Evolutionary conservation across 139 green algal genomes (phyloP).

Genomic region (Microglena sp.): DNA sequence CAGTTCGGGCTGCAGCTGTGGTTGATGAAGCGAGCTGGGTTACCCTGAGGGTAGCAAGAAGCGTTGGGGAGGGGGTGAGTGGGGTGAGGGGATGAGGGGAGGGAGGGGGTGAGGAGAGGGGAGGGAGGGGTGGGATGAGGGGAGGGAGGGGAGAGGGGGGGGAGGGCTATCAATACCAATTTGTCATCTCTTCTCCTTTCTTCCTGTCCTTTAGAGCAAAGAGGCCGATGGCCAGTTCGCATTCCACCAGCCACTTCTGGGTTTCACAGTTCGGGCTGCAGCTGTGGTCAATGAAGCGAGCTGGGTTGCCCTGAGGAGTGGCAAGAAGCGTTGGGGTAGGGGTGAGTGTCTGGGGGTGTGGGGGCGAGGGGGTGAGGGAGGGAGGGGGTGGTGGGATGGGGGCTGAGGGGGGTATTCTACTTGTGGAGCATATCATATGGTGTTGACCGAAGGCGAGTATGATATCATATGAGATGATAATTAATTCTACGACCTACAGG

Average conservation of each 20-base stretch:
- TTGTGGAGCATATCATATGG: too few species aligned
- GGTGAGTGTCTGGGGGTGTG: too few species aligned
- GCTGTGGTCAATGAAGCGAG: slow-evolving; percentile 96
- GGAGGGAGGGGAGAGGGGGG: not conserved
- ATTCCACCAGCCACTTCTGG: slow-evolving; percentile 94
- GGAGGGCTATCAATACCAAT: not conserved
- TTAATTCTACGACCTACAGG: too few species aligned
- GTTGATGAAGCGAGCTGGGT: slow-evolving; percentile 94
- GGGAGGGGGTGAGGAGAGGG: too few species aligned
- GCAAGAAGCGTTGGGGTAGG: not conserved
- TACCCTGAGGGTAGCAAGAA: slow-evolving; percentile 56
- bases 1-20: slow-evolving; percentile 97
- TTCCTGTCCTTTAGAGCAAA: slow-evolving; percentile 69
- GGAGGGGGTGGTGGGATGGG: too few species aligned
- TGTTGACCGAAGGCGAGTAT: too few species aligned
- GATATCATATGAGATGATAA: too few species aligned
- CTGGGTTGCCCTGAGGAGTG: slow-evolving; percentile 71
- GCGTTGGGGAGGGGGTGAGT: not conserved
- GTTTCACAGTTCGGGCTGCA: slow-evolving; percentile 97
- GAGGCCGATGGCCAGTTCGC: slow-evolving; percentile 93
- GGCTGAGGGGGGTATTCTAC: too few species aligned
- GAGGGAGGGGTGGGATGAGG: too few species aligned
- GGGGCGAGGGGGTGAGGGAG: too few species aligned
- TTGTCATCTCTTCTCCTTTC: not conserved
- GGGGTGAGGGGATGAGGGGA: too few species aligned